These are phyloP conservation scores for Pleurotus pulmonarius DNA, from an alignment of 768 basidiomycete species.

Conservation along the genomic window DNA sequence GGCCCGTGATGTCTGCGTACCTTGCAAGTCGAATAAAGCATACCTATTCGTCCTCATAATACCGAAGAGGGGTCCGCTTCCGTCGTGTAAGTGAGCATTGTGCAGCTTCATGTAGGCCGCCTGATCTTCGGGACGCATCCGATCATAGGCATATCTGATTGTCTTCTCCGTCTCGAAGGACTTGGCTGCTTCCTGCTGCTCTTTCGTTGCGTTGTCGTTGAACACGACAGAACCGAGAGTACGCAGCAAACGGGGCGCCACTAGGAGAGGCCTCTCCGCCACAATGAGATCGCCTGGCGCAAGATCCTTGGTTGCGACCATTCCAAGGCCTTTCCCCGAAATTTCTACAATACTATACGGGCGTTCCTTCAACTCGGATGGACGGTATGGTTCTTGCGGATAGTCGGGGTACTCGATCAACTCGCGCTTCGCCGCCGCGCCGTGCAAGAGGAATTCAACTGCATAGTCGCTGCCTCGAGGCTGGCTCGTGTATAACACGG, in stretches of 20 bases:
- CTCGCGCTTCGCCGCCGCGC: not conserved
- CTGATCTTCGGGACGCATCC: conserved; percentile 17
- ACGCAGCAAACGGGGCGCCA: not conserved
- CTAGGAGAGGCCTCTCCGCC: conserved; percentile 26
- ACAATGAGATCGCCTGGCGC: conserved; percentile 13
- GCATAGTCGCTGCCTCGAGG: not conserved
- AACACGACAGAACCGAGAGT: not conserved
- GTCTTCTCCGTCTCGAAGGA: not conserved
- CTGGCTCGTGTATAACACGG: not conserved
- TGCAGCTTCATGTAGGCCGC: conserved; percentile 20
- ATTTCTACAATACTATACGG: not conserved
- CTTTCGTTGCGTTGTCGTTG: no score
- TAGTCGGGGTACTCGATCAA: not conserved
- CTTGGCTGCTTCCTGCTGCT: no score
- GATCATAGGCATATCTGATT: conserved; percentile 14
- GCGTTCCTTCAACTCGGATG: not conserved
- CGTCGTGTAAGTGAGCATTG: conserved; percentile 18
- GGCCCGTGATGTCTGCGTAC: no score
- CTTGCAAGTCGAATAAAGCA: no score
- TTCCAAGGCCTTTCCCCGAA: not conserved
- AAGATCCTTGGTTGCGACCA: conserved; percentile 9
- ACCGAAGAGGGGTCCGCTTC: not conserved
- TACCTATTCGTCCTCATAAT: not conserved
- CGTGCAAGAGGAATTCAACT: not conserved
- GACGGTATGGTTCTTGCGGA: not conserved